phyloP scores from a whole-genome alignment of 441 rosid species.

The Adansonia rubrostipa region DNA sequence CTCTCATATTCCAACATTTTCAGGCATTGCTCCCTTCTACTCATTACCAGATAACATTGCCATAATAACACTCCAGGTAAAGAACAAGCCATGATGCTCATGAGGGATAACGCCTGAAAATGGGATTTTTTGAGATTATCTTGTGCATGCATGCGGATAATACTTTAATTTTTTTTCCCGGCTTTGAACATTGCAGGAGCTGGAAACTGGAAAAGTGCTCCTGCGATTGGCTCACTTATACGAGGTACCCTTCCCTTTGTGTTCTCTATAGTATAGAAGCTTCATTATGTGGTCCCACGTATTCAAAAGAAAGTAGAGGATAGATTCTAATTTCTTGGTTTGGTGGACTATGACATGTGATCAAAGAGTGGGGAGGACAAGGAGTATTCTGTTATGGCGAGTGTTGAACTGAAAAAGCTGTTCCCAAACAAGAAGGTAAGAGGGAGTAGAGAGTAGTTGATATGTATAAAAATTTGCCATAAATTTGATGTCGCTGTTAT shows the following conservation, averaged over 20 bases:
- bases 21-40: constrained; percentile 66
- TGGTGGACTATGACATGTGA: constrained; percentile 11
- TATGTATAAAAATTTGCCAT: not conserved
- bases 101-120: not conserved
- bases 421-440: constrained; percentile 65
- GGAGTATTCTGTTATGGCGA: constrained; percentile 58
- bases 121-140: not conserved
- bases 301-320: not conserved
- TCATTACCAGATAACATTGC: constrained; percentile 61
- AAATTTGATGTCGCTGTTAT: not conserved
- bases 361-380: constrained; percentile 62
- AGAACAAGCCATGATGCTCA: constrained; percentile 18
- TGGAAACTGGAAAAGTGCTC: constrained; percentile 61
- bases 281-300: not conserved
- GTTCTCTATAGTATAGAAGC: not conserved
- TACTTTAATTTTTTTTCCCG: not conserved
- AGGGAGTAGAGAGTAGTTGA: not conserved
- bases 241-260: constrained; percentile 45
- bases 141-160: constrained; percentile 12
- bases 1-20: constrained; percentile 51
- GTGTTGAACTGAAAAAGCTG: constrained; percentile 62
- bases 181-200: constrained; percentile 47
- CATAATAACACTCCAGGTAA: constrained; percentile 70
- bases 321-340: constrained; percentile 18
- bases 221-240: constrained; percentile 74